Base-by-base conservation (phyloP, 2,329 filamentous ascomycete genomes). In the Diaporthe helianthi region DNA sequence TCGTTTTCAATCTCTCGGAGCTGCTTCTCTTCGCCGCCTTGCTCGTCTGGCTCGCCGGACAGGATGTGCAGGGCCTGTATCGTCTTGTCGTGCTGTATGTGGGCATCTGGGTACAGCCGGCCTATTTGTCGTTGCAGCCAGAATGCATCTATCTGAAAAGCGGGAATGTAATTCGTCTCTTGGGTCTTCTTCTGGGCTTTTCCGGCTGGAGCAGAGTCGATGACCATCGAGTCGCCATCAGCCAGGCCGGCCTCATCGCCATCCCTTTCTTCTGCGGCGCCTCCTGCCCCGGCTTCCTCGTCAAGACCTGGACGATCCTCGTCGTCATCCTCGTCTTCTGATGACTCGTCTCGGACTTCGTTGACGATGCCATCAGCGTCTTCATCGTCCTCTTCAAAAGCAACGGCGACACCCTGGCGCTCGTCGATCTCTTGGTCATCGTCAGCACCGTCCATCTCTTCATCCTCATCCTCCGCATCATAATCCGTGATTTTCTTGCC, bases 401-500 rank as follows among this genome's bases (percentile, higher is more conserved):
- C 94, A 54, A 99, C 96, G 44, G 97, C 96, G 54, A 99, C 96
- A 85, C 96, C 96, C 79, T 99, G 94, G 61, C 93, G 90, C 75
- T 98, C 94, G 76, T 98, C 96, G 61, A 98, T 88, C 78, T 98
- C 94, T 36, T 90, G 87, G 71, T 89, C 89, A 68, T 87, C 92
- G 22, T 84, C 88, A 26, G 84, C 86, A 75, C 91, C 90, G 36
- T 88, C 91, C 84, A 93, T 92, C 69, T 94, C 90, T 73, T 97
- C 95, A 72, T 98, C 94, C 38, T 98, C 96, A 73, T 98, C 95
- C 78, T 98, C 94, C 47, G 93, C 93, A 80, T 98, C 93, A 80
- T 98, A 99, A 79, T 99, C 96, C 61, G 96, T 99, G 72, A 99
- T 97, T 82, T 99, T 99, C 84, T 99, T 99, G 73, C 94, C 93